Percentiles rank a stretch among this genome's conserved stretches.
phyloP scores from a whole-genome alignment of 1,284 basidiomycete genomes.

The Afroboletus lepidellus region DNA sequence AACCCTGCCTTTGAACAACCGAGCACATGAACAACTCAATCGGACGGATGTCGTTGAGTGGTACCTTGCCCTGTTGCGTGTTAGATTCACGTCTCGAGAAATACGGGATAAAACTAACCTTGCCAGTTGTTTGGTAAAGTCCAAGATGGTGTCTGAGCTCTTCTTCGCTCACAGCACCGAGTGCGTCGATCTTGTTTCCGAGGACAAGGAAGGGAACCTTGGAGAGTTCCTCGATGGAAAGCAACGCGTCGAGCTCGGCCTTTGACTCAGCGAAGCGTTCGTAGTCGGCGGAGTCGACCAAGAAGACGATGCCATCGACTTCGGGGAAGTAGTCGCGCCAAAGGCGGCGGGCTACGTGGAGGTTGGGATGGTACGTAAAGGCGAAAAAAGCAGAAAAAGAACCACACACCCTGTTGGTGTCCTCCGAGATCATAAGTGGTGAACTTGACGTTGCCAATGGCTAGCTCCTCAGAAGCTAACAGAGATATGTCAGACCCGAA shows the following conservation, averaged over 20 bases:
- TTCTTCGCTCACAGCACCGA: slow-evolving; percentile 96
- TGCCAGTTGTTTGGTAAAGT: slow-evolving; percentile 98
- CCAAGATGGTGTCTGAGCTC: slow-evolving; percentile 95
- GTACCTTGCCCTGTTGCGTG: slow-evolving; percentile 83
- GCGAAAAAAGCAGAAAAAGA: slow-evolving; percentile 5
- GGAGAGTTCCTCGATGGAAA: slow-evolving; percentile 90
- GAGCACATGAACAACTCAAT: slow-evolving; percentile 99
- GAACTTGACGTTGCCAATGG: slow-evolving; percentile 99
- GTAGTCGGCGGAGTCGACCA: slow-evolving; percentile 95
- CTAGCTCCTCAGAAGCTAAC: slow-evolving; percentile 97
- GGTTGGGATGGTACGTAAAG: slow-evolving; percentile 6
- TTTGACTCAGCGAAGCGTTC: slow-evolving; percentile 97
- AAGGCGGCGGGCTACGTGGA: slow-evolving; percentile 82
- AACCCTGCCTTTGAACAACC: slow-evolving; percentile 97
- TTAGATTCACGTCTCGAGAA: neutral
- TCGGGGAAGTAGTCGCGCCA: slow-evolving; percentile 99
- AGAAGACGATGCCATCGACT: slow-evolving; percentile 98
- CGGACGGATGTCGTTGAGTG: slow-evolving; percentile 94
- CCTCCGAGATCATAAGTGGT: slow-evolving; percentile 99
- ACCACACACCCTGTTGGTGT: slow-evolving; percentile 84
- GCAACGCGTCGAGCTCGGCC: slow-evolving; percentile 93
- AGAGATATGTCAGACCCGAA: slow-evolving; percentile 1
- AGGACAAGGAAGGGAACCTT: slow-evolving; percentile 99
- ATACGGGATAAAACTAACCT: slow-evolving; percentile 52
- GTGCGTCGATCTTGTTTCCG: slow-evolving; percentile 99